These are phyloP conservation scores for Heracleum sosnowskyi DNA, from an alignment of 129 eudicot genomes.

Conservation along the genomic window DNA sequence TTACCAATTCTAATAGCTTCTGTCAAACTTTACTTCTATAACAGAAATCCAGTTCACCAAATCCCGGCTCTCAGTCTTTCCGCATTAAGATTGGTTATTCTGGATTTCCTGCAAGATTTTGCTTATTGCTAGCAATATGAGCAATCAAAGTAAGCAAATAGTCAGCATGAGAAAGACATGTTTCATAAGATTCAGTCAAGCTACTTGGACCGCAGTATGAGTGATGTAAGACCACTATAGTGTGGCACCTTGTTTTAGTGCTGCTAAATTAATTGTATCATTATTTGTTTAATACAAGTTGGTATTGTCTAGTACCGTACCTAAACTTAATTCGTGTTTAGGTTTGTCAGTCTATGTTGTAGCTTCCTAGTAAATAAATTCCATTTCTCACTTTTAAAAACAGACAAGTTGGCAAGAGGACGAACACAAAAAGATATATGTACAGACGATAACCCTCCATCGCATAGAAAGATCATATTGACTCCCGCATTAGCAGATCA, in stretches of 20 bases:
- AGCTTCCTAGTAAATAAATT: neutral
- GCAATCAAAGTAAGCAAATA: neutral
- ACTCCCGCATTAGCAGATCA: neutral
- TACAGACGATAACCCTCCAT: neutral
- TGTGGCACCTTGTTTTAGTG: neutral
- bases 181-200: neutral
- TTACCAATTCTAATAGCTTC: neutral
- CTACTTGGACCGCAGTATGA: neutral
- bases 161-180: neutral
- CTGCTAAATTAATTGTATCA: neutral
- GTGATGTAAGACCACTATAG: constrained; percentile 1
- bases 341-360: neutral
- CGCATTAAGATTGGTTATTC: too few species aligned
- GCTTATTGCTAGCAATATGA: neutral
- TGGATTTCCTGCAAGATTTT: too few species aligned
- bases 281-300: constrained; percentile 4
- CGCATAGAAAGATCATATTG: neutral
- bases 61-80: too few species aligned
- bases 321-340: neutral
- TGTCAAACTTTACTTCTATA: neutral
- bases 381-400: neutral
- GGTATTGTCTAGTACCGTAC: neutral
- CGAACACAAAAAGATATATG: neutral
- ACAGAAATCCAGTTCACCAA: neutral
- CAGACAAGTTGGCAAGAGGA: neutral